Conservation (phyloP, 1,139 yeast genomes). For the Saccharomyces hybrid region DNA sequence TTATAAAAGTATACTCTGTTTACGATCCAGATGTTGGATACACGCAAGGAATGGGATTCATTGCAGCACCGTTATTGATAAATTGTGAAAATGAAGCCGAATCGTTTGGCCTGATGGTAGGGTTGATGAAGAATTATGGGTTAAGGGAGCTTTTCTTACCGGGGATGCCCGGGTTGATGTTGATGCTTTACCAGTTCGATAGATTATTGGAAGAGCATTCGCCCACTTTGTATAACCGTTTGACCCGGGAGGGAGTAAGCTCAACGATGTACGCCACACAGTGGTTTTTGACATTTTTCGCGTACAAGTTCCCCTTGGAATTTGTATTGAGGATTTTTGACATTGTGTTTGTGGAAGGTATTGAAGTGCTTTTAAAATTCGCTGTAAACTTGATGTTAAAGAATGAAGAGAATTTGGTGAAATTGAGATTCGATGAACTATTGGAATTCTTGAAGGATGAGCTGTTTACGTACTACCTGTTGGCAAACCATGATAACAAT, state of each 20-base stretch:
- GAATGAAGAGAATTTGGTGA: conserved; percentile 53
- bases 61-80: conserved; percentile 75
- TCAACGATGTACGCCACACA: conserved; percentile 94
- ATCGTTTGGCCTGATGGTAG: conserved; percentile 72
- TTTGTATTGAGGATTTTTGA: conserved; percentile 84
- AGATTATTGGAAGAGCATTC: conserved; percentile 51
- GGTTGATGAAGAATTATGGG: conserved; percentile 76
- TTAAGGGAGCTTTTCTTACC: conserved; percentile 71
- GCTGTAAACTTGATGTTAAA: conserved; percentile 75
- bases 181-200: conserved; percentile 82
- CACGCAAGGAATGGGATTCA: conserved; percentile 95
- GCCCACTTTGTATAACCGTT: conserved; percentile 44
- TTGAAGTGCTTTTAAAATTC: conserved; percentile 76
- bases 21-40: conserved; percentile 92
- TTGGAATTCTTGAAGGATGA: conserved; percentile 70
- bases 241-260: conserved; percentile 74
- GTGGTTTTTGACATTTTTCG: conserved; percentile 91
- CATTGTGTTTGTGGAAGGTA: conserved; percentile 84
- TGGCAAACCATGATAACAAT: conserved; percentile 33
- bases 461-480: conserved; percentile 54
- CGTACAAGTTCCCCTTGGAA: conserved; percentile 77
- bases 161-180: conserved; percentile 88
- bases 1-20: conserved; percentile 75
- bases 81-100: conserved; percentile 71
- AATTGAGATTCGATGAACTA: conserved; percentile 66